Percentiles rank a stretch among this genome's conserved stretches.
phyloP scores from a whole-genome alignment of 139 green algal species.

The Asterochloris sp. region DNA sequence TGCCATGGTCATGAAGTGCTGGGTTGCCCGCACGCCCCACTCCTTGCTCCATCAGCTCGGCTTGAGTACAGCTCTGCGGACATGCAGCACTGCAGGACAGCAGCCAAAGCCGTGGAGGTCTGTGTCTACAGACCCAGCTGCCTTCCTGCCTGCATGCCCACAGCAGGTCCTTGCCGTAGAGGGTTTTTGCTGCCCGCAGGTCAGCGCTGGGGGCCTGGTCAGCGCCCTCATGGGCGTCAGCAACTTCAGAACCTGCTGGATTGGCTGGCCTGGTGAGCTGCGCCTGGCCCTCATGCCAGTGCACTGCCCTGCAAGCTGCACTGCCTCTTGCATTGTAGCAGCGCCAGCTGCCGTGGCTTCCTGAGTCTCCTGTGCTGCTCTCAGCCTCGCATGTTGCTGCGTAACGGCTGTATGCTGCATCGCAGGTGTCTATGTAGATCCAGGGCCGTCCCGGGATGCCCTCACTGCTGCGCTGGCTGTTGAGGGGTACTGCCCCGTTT shows the following conservation, averaged over 20 bases:
- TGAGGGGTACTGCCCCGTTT: conserved; percentile 89
- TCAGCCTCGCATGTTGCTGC: conserved; percentile 3
- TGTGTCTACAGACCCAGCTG: no score
- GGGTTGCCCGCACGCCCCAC: no score
- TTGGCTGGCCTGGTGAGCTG: conserved; percentile 89
- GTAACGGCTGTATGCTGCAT: not conserved
- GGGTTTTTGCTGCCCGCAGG: conserved; percentile 28
- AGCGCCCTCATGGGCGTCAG: conserved; percentile 89
- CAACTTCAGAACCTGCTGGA: conserved; percentile 86
- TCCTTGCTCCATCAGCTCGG: no score
- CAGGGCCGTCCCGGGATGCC: conserved; percentile 60
- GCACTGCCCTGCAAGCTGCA: not conserved
- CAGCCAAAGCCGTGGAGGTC: no score
- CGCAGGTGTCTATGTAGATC: conserved; percentile 74
- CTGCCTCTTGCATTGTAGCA: no score
- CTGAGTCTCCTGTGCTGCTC: not conserved
- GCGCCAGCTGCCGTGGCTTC: not conserved
- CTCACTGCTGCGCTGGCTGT: conserved; percentile 65
- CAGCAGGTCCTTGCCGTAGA: no score
- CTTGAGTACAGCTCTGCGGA: no score
- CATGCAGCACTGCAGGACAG: no score
- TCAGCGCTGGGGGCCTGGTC: conserved; percentile 90
- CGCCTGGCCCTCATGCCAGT: not conserved
- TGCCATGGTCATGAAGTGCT: no score
- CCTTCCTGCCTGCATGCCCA: no score